These are phyloP conservation scores for Nadsonia commutata DNA, from an alignment of 1,139 yeast species.

Conservation along the genomic window DNA sequence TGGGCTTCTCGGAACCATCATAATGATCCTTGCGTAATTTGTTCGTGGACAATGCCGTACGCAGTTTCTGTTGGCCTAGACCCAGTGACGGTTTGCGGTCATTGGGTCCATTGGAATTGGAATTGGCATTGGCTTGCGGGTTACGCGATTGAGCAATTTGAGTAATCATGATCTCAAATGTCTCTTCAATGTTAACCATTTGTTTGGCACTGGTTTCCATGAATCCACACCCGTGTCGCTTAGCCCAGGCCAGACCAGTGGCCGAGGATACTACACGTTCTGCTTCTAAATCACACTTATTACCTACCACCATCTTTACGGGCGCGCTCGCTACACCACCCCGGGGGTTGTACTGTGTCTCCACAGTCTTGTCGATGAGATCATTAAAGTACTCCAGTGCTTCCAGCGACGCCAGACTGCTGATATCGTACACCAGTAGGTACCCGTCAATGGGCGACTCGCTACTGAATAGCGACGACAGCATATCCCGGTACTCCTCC, in stretches of 20 bases:
- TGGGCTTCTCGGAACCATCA: too few species aligned
- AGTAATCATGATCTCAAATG: constrained; percentile 58
- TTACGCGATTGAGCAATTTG: constrained; percentile 32
- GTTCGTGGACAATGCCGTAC: too few species aligned
- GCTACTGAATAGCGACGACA: constrained; percentile 42
- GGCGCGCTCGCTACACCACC: constrained; percentile 12
- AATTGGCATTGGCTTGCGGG: too few species aligned
- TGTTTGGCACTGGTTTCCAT: constrained; percentile 85
- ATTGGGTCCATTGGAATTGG: too few species aligned
- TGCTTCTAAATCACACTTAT: constrained; percentile 46
- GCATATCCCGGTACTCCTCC: constrained; percentile 26
- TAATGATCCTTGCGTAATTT: too few species aligned
- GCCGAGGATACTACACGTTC: constrained; percentile 70
- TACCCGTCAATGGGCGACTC: constrained; percentile 90
- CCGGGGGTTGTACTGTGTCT: constrained; percentile 13
- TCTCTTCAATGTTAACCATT: constrained; percentile 79
- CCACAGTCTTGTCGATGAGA: constrained; percentile 73
- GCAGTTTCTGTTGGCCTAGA: too few species aligned
- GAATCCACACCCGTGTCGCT: constrained; percentile 59
- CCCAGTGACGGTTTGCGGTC: too few species aligned
- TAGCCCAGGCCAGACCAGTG: constrained; percentile 70
- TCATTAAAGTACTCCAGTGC: constrained; percentile 73
- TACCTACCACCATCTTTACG: constrained; percentile 23
- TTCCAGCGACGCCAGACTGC: constrained; percentile 65
- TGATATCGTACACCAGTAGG: constrained; percentile 72